phyloP scores from a whole-genome alignment of 371 early-diverging fungal species.

The Mortierella sp. region DNA sequence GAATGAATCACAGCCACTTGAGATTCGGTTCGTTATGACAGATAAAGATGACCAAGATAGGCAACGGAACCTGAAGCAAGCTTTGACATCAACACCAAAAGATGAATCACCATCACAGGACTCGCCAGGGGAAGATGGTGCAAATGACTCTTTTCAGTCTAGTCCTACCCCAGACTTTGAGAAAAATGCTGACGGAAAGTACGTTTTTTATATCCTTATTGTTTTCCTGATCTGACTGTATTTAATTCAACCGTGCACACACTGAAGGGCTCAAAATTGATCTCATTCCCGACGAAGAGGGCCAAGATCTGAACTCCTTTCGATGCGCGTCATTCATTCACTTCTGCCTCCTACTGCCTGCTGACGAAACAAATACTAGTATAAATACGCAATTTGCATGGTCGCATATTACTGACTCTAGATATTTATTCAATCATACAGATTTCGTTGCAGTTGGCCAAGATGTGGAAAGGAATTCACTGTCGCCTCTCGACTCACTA shows the following conservation, averaged over 20 bases:
- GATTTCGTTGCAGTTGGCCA: slow-evolving; percentile 56
- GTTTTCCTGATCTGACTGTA: slow-evolving; percentile 6
- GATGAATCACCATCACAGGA: slow-evolving; percentile 11
- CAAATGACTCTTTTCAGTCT: slow-evolving; percentile 28
- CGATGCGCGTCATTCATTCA: slow-evolving; percentile 19
- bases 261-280: slow-evolving; percentile 6
- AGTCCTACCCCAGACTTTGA: slow-evolving; percentile 48
- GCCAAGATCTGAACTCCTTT: background rate
- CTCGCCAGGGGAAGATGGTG: slow-evolving; percentile 22
- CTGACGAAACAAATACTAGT: background rate
- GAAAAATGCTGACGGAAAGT: slow-evolving; percentile 54
- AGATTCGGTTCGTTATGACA: slow-evolving; percentile 47
- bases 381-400: background rate
- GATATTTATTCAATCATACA: background rate
- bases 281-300: slow-evolving; percentile 2
- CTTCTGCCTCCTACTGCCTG: background rate
- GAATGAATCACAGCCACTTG: slow-evolving; percentile 22
- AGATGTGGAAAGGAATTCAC: slow-evolving; percentile 55
- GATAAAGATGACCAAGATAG: slow-evolving; percentile 44
- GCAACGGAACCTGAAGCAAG: background rate
- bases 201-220: slow-evolving; percentile 12
- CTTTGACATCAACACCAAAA: slow-evolving; percentile 9
- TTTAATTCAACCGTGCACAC: slow-evolving; percentile 4
- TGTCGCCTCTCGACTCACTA: slow-evolving; percentile 51
- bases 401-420: background rate